Evolutionary conservation across 1,284 basidiomycete genomes (phyloP), one percentile per base, ranked within the genome.

Genomic region (Ganoderma sinense): DNA sequence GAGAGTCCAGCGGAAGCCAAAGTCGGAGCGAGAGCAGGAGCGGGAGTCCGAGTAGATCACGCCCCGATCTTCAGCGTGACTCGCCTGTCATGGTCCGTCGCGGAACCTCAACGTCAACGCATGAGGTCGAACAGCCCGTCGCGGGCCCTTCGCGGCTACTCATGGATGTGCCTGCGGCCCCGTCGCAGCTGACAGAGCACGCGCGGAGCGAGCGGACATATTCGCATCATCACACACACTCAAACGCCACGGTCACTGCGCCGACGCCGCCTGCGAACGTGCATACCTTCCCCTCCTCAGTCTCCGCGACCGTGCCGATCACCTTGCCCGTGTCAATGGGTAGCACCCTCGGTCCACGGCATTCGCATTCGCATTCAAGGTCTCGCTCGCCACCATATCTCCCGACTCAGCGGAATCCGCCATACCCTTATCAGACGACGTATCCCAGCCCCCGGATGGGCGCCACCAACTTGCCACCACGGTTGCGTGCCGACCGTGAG

Each of bases 211-310:
- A 66, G 53, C 71, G 64, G 29, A 64, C 40, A 43, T 69, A 66
- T 41, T 72, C 71, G 41, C 80, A 80, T 66, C 72, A 77, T 3
- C 81, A 82, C 67, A 80, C 80, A 23, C 79, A 78, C 62, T 79
- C 80, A 58, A 80, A 77, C 66, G 81, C 82, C n/a, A 76, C 77
- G 11, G 71, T 79, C 23, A 81, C 81, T 11, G 81, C 81, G 14
- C 76, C 78, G 14, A 79, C 81, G 1, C 79, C 80, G 13, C 78
- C 81, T 7, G 78, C 80, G 16, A 73, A 67, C 40, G 67, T 69
- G 41, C 73, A 68, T 53, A 67, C 69, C 53, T 74, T 73, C 67
- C 60, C 73, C 11, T 56, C 64, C 16, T 26, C 68, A 2, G 29
- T 59, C 33, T 66, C 64, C 16, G 48, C 26, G 23, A 41, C 41